Base-by-base conservation (phyloP, 2,329 filamentous ascomycete species). In the Aspergillus sp. region DNA sequence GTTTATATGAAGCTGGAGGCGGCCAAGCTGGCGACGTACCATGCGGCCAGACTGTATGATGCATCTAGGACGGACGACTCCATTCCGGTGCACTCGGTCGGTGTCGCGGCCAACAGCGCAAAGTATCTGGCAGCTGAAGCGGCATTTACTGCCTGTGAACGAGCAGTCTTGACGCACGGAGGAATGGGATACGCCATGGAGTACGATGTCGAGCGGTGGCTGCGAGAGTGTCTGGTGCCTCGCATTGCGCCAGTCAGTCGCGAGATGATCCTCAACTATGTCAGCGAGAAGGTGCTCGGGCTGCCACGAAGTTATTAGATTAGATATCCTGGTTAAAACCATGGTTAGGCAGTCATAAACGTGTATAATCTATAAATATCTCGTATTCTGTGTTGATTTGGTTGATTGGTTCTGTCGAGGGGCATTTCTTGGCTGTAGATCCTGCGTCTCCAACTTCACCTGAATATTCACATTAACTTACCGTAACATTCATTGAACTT, bases 51-150 rank as follows among this genome's bases (percentile, higher is more conserved):
- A 19, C 71, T 86, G 15, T 87, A 86, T 63, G 84, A 87, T 68
- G 72, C 74, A 3, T 80, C 78, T 61, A 78, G 69, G 53, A 77
- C 76, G 2, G 85, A 86, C 57, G 62, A 73, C 6, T 79, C 75
- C 0, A 79, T 87, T 41, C 80, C 79, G 1, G 80, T 80, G 51
- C 79, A 85, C 41, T 79, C 82, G 0, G 76, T 90, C 0, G 87
- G 87, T 0, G 80, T 89, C 1, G 86, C 85, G 41, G 84, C 85
- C 64, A 87, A 90, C 72, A 87, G 84, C 62, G 88, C 86, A 39
- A 91, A 91, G 73, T 90, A 89, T 59, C 59, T 79, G 31, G 84
- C 84, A 9, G 84, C 83, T 0, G 84, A 87, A 63, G 84, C 84
- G 0, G 83, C 83, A 0, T 87, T 85, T 64, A 81, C 75, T 2